Percentiles rank a stretch among this genome's conserved stretches.
phyloP scores from a whole-genome alignment of 2,329 filamentous ascomycete species.

The Penicillium concentricum region DNA sequence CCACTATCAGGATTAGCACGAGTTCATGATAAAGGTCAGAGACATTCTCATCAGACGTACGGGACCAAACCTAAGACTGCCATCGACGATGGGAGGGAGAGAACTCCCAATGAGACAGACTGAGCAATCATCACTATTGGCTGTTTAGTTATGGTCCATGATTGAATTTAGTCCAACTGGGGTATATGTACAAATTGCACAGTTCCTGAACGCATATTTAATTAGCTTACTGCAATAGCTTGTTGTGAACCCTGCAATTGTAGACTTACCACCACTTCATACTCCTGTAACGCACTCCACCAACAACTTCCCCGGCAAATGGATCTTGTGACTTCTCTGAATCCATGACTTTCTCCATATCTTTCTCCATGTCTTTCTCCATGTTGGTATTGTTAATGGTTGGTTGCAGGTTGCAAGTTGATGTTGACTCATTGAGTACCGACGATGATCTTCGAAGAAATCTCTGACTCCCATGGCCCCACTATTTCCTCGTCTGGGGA shows the following conservation, averaged over 20 bases:
- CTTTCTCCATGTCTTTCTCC: neutral
- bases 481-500: neutral
- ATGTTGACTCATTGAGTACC: neutral
- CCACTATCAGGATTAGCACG: neutral
- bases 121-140: conserved; percentile 55
- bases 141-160: neutral
- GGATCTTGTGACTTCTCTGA: conserved; percentile 22
- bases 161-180: neutral
- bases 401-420: neutral
- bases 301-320: conserved; percentile 35
- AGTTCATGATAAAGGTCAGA: too few species aligned
- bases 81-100: conserved; percentile 54
- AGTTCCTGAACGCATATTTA: conserved; percentile 31
- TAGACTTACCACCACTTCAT: conserved; percentile 44
- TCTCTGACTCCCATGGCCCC: conserved; percentile 1
- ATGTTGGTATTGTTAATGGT: neutral
- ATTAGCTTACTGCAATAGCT: conserved; percentile 1
- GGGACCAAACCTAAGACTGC: conserved; percentile 54
- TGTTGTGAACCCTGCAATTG: neutral
- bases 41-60: conserved; percentile 24
- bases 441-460: neutral
- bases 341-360: neutral
- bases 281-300: conserved; percentile 50
- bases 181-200: conserved; percentile 36
- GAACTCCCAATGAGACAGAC: conserved; percentile 57